Evolutionary conservation across 257 asterid genomes (phyloP).

Genomic region (Asclepias syriaca): DNA sequence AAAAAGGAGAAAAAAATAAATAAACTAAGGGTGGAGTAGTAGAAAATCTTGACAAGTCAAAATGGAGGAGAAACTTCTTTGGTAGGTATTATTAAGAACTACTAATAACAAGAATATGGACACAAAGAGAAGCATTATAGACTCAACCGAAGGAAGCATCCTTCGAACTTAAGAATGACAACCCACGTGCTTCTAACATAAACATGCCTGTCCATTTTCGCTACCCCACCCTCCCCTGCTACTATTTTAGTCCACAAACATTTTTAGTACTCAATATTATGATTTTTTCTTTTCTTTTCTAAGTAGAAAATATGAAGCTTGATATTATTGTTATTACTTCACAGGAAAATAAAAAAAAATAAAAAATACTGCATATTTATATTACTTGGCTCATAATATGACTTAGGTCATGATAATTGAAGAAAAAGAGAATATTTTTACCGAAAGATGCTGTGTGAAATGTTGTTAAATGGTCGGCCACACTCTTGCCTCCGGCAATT

Average conservation of each 20-base stretch:
- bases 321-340: background rate
- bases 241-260: background rate
- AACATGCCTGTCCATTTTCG: background rate
- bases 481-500: constrained; percentile 73
- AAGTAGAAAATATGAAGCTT: background rate
- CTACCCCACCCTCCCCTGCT: background rate
- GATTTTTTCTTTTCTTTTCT: too few species aligned
- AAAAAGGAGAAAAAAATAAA: too few species aligned
- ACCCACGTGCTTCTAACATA: constrained; percentile 4
- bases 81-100: background rate
- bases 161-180: constrained; percentile 3
- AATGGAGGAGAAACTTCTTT: too few species aligned
- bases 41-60: too few species aligned
- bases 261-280: too few species aligned
- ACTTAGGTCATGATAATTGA: background rate
- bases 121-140: too few species aligned
- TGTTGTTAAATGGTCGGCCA: constrained; percentile 60
- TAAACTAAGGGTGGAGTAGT: too few species aligned
- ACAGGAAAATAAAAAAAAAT: too few species aligned
- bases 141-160: background rate
- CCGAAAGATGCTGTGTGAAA: constrained; percentile 91
- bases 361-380: too few species aligned
- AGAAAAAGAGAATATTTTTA: constrained; percentile 22
- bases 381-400: too few species aligned
- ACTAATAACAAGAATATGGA: background rate